Evolutionary conservation across 179 eudicot species (phyloP).

Genomic region (Gypsophila paniculata): DNA sequence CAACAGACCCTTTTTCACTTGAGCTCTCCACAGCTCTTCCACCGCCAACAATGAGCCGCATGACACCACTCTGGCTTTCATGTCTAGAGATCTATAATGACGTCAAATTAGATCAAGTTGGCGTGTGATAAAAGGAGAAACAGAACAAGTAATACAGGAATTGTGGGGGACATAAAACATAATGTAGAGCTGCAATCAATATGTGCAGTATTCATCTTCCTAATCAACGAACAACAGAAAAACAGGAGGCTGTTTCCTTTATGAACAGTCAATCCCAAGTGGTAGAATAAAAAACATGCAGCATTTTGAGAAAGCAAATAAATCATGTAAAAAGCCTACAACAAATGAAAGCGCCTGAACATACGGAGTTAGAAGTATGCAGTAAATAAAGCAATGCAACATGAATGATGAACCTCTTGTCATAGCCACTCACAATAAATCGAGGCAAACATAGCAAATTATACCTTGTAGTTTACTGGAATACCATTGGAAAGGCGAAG

Average conservation of each 20-base stretch:
- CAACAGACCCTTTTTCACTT: constrained; percentile 76
- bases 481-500: constrained; percentile 90
- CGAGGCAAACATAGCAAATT: constrained; percentile 6
- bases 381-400: neutral
- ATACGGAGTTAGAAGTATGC: neutral
- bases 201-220: neutral
- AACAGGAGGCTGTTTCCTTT: neutral
- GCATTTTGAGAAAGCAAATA: neutral
- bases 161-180: neutral
- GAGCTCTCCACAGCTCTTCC: constrained; percentile 86
- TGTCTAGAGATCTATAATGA: constrained; percentile 56
- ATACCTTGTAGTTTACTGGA: constrained; percentile 91
- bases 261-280: constrained; percentile 1
- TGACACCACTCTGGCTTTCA: constrained; percentile 90
- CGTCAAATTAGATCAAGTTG: constrained; percentile 16
- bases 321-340: neutral
- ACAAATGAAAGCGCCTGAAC: neutral
- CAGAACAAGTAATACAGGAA: neutral
- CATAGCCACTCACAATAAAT: constrained; percentile 5
- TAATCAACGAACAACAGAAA: constrained; percentile 1
- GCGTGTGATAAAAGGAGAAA: constrained; percentile 8
- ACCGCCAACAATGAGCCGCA: constrained; percentile 97
- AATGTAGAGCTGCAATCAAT: constrained; percentile 2
- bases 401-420: neutral
- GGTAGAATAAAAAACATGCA: neutral